These are phyloP conservation scores for Trypanosoma grayi DNA, from an alignment of 208 protist genomes.

Conservation along the genomic window DNA sequence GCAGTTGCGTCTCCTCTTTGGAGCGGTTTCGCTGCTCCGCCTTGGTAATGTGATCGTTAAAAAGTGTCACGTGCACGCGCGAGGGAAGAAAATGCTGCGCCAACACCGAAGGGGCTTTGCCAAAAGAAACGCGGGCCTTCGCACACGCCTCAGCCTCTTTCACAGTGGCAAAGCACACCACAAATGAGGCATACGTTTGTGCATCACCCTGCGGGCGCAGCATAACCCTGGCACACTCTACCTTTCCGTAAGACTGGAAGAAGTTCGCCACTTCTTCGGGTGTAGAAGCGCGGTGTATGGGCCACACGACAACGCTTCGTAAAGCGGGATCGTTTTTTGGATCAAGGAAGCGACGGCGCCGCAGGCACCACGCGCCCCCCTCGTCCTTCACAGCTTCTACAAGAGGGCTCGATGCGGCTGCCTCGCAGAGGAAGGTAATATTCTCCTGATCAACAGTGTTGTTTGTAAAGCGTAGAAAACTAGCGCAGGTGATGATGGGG, in stretches of 20 bases:
- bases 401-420: slow-evolving; percentile 13
- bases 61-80: slow-evolving; percentile 11
- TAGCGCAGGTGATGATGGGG: slow-evolving; percentile 20
- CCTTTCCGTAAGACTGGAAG: slow-evolving; percentile 17
- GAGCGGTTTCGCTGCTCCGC: slow-evolving; percentile 1
- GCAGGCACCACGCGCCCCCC: slow-evolving; percentile 18
- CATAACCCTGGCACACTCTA: slow-evolving; percentile 7
- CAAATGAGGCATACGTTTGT: slow-evolving; percentile 12
- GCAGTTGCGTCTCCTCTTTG: slow-evolving; percentile 25
- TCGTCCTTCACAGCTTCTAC: slow-evolving; percentile 15
- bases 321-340: slow-evolving; percentile 24
- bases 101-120: slow-evolving; percentile 15
- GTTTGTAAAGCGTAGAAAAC: slow-evolving; percentile 29
- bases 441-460: slow-evolving; percentile 16
- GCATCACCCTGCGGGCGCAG: slow-evolving; percentile 6
- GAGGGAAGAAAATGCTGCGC: slow-evolving; percentile 32
- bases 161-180: slow-evolving; percentile 20
- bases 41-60: slow-evolving; percentile 19
- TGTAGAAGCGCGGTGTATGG: slow-evolving; percentile 23
- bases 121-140: slow-evolving; percentile 13
- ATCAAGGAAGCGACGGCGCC: slow-evolving; percentile 25
- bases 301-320: slow-evolving; percentile 31
- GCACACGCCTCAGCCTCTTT: slow-evolving; percentile 9
- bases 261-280: slow-evolving; percentile 26
- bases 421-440: slow-evolving; percentile 14